A percentile compares a stretch with the other conserved stretches of the same genome.
These are phyloP conservation scores for Guadua angustifolia DNA, from an alignment of 176 grass and related monocot species.

Conservation along the genomic window DNA sequence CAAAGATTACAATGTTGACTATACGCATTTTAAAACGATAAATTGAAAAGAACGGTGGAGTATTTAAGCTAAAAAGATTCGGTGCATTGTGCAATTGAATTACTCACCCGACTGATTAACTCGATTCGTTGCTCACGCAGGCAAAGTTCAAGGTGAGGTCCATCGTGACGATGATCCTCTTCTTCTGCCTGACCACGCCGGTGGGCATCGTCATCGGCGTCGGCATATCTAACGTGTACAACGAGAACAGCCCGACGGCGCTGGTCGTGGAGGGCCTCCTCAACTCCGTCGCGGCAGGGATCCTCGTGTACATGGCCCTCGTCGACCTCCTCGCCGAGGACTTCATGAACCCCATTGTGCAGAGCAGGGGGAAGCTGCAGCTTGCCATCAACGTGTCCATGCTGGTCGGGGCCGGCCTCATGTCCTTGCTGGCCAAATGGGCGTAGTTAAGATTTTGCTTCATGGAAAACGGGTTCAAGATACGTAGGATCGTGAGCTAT, in stretches of 20 bases:
- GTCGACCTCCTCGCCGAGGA: conserved; percentile 75
- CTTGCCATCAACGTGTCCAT: conserved; percentile 57
- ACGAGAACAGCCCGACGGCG: conserved; percentile 64
- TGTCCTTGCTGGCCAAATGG: conserved; percentile 79
- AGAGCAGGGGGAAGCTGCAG: conserved; percentile 59
- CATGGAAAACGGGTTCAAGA: not conserved
- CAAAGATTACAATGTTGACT: too few relatives aligned
- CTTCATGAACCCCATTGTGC: conserved; percentile 73
- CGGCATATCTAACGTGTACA: conserved; percentile 58
- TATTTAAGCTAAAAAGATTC: too few relatives aligned
- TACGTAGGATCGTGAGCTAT: not conserved
- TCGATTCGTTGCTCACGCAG: conserved; percentile 24
- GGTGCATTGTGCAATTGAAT: not conserved
- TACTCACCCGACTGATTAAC: not conserved
- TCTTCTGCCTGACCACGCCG: conserved; percentile 75
- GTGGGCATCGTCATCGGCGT: conserved; percentile 60
- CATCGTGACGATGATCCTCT: conserved; percentile 53
- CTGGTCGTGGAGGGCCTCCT: conserved; percentile 65
- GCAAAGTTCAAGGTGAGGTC: conserved; percentile 59
- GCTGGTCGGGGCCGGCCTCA: conserved; percentile 57
- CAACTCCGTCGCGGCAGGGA: conserved; percentile 65
- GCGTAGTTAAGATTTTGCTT: not conserved
- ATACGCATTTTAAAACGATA: too few relatives aligned
- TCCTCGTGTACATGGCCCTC: conserved; percentile 77
- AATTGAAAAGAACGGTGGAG: too few relatives aligned